Base-by-base conservation (phyloP, 345 rosid species). In the Lepidium sativum region DNA sequence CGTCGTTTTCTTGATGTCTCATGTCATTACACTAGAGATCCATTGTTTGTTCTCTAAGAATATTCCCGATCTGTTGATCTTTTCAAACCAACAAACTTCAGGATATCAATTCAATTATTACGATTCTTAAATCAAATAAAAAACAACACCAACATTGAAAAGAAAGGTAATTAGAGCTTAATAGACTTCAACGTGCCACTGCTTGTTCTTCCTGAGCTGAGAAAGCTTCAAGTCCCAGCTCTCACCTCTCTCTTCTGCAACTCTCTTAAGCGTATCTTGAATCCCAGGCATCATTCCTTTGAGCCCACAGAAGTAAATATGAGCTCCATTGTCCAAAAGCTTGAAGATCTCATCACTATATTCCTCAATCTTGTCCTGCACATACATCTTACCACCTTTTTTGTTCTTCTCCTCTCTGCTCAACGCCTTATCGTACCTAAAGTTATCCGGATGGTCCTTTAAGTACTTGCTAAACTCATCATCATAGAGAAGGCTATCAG, bases 281-380 rank as follows among this genome's bases (percentile, higher is more conserved):
- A 94, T 94, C 63, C 99, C 99, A 0, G 99, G 99, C 97, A 94
- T 94, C 99, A 94, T 94, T 37, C 99, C 99, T 76, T 77, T 86
- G 2, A 94, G 96, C 75, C 99, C 99, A 25, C 99, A 94, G 79
- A 94, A 94, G 61, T 94, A 94, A 3, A 94, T 90, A 78, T 94
- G 99, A 1, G 97, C 99, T 40, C 99, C 97, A 9, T 70, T 68
- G 14, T 90, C 99, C 79, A 94, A 74, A 5, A 88, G 87, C 77
- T 86, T 94, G 86, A 94, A 94, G 57, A 94, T 81, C 56, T 90
- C 91, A 18, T 94, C 95, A 9, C 99, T 90, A 78, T 88, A 94
- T 56, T 94, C 99, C 60, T 90, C 95, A 0, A 94, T 94, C 84
- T 94, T 94, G 75, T 94, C 99, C 74, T 94, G 99, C 21, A 94